A percentile compares a stretch with the other conserved stretches of the same genome.
Conservation (phyloP, 305 asterid species). For the Fraxinus xanthoxyloides region DNA sequence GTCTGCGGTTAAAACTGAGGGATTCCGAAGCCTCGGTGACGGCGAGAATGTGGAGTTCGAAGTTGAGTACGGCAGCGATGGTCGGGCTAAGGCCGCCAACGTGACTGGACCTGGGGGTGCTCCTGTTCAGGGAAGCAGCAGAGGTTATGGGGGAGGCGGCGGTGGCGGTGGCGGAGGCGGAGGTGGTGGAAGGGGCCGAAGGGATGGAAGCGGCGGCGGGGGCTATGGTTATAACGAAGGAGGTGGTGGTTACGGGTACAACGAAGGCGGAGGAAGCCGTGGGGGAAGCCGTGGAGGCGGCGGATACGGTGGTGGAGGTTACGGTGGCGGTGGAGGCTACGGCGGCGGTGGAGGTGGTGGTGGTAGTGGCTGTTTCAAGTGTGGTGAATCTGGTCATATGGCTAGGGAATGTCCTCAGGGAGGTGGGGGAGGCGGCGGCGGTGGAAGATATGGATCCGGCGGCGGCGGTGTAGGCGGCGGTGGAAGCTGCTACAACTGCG, state of each 20-base stretch:
- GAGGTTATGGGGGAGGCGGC: slow-evolving; percentile 42
- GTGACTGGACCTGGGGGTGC: slow-evolving; percentile 72
- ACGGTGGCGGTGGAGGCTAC: slow-evolving; percentile 15
- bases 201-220: slow-evolving; percentile 15
- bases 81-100: slow-evolving; percentile 64
- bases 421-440: slow-evolving; percentile 17
- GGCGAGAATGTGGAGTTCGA: slow-evolving; percentile 54
- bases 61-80: slow-evolving; percentile 53
- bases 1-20: slow-evolving; percentile 47
- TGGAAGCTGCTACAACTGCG: slow-evolving; percentile 38
- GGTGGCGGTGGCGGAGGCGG: slow-evolving; percentile 18
- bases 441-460: slow-evolving; percentile 19
- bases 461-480: slow-evolving; percentile 33
- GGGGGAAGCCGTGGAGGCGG: slow-evolving; percentile 41
- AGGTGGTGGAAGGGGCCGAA: slow-evolving; percentile 24
- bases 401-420: slow-evolving; percentile 32
- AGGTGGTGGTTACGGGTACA: slow-evolving; percentile 23
- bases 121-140: slow-evolving; percentile 58
- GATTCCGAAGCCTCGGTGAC: slow-evolving; percentile 56
- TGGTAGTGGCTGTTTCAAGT: slow-evolving; percentile 34
- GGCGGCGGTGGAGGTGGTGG: slow-evolving; percentile 22
- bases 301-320: slow-evolving; percentile 18
- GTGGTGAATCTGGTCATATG: slow-evolving; percentile 43
- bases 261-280: slow-evolving; percentile 28
- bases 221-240: slow-evolving; percentile 33